Percentiles rank a stretch among this genome's conserved stretches.
These are phyloP conservation scores for Chlorella variabilis DNA, from an alignment of 163 green algal species.

Conservation along the genomic window DNA sequence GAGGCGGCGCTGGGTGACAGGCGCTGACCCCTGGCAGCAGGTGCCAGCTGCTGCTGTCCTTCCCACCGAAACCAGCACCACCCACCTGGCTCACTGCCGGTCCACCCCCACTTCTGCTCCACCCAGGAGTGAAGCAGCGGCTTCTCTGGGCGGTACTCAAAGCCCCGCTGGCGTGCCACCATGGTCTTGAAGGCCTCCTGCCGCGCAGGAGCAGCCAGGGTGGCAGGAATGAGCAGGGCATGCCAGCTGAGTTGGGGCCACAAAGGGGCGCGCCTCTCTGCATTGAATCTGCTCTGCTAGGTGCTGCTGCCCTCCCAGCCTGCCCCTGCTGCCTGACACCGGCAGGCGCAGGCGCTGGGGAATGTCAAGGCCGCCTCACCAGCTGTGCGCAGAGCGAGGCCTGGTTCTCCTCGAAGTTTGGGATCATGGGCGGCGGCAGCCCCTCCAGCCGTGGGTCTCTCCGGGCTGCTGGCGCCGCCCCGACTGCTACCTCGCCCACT, in stretches of 20 bases:
- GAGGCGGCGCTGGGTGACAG: too few species aligned
- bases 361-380: conserved; percentile 1
- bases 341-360: neutral
- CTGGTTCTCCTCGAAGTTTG: neutral
- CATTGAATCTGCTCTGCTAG: too few species aligned
- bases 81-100: neutral
- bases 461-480: neutral
- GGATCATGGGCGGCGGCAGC: conserved; percentile 24
- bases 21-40: too few species aligned
- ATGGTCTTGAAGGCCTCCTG: conserved; percentile 13
- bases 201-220: neutral
- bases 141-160: conserved; percentile 8
- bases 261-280: too few species aligned
- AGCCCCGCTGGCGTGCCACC: conserved; percentile 4
- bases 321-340: neutral
- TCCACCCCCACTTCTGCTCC: conserved; percentile 40
- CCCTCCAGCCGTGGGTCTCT: neutral
- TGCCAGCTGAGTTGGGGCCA: neutral
- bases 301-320: too few species aligned
- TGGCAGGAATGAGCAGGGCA: neutral
- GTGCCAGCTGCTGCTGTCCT: too few species aligned
- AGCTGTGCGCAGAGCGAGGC: neutral
- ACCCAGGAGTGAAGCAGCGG: neutral
- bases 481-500: neutral
- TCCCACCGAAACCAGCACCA: too few species aligned